phyloP scores from a whole-genome alignment of 108 stramenopile species.

The Schizochytrium sp. region DNA sequence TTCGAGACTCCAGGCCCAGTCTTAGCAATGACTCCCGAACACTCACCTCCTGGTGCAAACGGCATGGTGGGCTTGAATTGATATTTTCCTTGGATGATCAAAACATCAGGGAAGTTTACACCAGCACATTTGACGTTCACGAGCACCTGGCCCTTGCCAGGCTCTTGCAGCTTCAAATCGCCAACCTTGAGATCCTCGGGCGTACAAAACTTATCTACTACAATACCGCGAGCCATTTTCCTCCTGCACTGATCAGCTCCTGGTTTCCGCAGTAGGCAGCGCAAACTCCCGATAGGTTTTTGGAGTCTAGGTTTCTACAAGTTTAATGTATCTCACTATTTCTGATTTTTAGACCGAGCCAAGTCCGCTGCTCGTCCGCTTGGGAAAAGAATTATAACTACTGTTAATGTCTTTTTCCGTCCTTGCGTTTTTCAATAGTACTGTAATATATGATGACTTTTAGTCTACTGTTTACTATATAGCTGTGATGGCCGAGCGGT shows the following conservation, averaged over 20 bases:
- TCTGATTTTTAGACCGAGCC: too few species aligned
- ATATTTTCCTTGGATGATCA: conserved; percentile 68
- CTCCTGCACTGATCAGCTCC: too few species aligned
- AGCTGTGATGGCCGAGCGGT: too few species aligned
- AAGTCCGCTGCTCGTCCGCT: too few species aligned
- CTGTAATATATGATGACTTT: too few species aligned
- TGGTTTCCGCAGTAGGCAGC: too few species aligned
- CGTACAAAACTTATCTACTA: conserved; percentile 44
- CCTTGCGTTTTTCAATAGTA: too few species aligned
- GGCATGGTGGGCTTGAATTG: conserved; percentile 67
- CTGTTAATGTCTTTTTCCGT: too few species aligned
- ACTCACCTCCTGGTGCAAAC: conserved; percentile 69
- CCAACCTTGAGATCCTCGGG: conserved; percentile 19
- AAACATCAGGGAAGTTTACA: conserved; percentile 61
- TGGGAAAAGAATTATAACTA: too few species aligned
- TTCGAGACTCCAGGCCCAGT: conserved; percentile 67
- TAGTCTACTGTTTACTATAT: too few species aligned
- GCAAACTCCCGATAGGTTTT: too few species aligned
- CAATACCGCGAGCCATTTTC: conserved; percentile 4
- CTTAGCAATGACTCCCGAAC: conserved; percentile 65
- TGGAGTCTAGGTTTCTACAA: neutral
- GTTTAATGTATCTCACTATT: neutral
- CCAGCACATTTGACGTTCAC: neutral
- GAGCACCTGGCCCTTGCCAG: neutral
- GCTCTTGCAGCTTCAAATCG: neutral